A percentile compares a stretch with the other conserved stretches of the same genome.
These are phyloP conservation scores for thale cress (Arabidopsis thaliana) DNA, from an alignment of 345 rosid species.

Conservation along the genomic window TAIR10.1 NC_003076.8:16164001-16164500, in stretches of 20 bases:
- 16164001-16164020: conserved; percentile 99
- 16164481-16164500: not conserved
- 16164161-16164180: not conserved
- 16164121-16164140: not conserved
- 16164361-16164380: not conserved
- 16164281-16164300: not conserved
- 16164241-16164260: not conserved
- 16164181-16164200: not conserved
- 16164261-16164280: not conserved
- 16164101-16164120: not conserved
- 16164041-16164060: conserved; percentile 51
- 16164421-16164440: not conserved
- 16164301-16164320: not conserved
- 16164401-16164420: not conserved
- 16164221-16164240: not conserved
- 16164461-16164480: conserved; percentile 23
- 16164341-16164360: not conserved
- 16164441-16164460: conserved; percentile 6
- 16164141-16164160: not conserved
- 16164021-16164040: conserved; percentile 97
- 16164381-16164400: not conserved
- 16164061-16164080: not conserved
- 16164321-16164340: not conserved
- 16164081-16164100: not conserved
- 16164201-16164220: not conserved